These are phyloP conservation scores for Cladosporium sp. DNA, from an alignment of 2,329 filamentous ascomycete species.

Conservation along the genomic window DNA sequence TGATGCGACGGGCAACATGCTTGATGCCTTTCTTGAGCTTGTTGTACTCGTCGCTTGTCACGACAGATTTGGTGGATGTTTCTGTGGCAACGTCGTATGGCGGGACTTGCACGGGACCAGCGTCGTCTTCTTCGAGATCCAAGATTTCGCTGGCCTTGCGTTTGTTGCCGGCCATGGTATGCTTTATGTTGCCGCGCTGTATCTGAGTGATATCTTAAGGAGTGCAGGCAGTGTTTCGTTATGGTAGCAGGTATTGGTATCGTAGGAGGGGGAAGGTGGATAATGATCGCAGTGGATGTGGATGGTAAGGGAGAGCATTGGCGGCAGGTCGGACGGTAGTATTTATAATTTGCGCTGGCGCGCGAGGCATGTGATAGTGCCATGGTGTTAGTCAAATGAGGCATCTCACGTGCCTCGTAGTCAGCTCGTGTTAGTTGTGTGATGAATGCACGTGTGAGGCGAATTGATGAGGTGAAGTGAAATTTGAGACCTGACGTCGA, in stretches of 20 bases:
- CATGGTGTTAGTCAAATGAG: background rate
- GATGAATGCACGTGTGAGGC: background rate
- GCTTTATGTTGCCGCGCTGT: background rate
- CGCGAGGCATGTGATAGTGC: background rate
- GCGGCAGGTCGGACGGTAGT: background rate
- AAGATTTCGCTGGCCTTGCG: background rate
- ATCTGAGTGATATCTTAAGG: background rate
- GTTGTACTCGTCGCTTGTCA: constrained; percentile 1
- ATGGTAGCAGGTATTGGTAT: background rate
- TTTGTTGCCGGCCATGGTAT: background rate
- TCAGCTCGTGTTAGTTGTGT: background rate
- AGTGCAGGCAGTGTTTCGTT: background rate
- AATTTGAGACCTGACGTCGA: background rate
- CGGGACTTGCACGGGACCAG: background rate
- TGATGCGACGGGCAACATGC: background rate
- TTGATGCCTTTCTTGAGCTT: background rate
- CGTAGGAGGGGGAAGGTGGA: background rate
- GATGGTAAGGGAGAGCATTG: background rate
- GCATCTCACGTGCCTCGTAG: background rate
- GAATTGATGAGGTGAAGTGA: background rate
- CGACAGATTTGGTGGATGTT: background rate
- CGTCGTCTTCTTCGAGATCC: background rate
- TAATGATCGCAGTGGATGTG: background rate
- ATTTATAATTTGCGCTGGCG: background rate
- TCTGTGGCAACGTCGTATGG: background rate